Percentiles rank a stretch among this genome's conserved stretches.
Evolutionary conservation across 1,139 yeast species (phyloP).

Genomic region (Zhuliangozyma blackwelliae): DNA sequence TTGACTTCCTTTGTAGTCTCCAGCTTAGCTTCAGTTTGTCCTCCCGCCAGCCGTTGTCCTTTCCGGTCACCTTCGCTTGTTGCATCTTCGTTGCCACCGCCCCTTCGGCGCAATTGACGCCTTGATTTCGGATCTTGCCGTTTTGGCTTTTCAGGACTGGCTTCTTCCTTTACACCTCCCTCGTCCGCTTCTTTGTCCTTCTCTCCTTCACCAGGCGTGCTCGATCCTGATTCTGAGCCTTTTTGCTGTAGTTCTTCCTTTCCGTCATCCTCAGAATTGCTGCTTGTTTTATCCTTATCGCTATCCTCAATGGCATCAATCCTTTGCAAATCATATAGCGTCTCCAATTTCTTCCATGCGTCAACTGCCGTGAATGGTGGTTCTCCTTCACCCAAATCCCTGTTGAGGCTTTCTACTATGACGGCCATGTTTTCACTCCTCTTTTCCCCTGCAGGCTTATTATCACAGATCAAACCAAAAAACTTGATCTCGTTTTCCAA

Average conservation of each 20-base stretch:
- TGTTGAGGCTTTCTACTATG: constrained; percentile 52
- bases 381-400: constrained; percentile 14
- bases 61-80: too few species aligned
- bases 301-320: constrained; percentile 48
- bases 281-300: constrained; percentile 6
- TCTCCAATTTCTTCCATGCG: constrained; percentile 54
- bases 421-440: constrained; percentile 57
- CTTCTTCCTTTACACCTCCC: constrained; percentile 1
- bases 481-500: constrained; percentile 63
- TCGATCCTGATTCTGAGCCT: background rate
- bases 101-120: too few species aligned
- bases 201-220: constrained; percentile 3
- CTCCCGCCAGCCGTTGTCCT: too few species aligned
- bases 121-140: too few species aligned
- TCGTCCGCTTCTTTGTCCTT: background rate
- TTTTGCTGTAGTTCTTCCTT: constrained; percentile 4
- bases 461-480: constrained; percentile 61
- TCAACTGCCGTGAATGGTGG: constrained; percentile 38
- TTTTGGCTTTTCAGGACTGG: background rate
- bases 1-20: constrained; percentile 1
- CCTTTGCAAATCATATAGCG: constrained; percentile 51
- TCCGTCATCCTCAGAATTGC: constrained; percentile 24
- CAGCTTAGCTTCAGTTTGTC: background rate
- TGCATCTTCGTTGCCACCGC: too few species aligned
- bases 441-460: constrained; percentile 60